A percentile compares a stretch with the other conserved stretches of the same genome.
phyloP scores from a whole-genome alignment of 2,329 filamentous ascomycete species.

The Fusarium sp. region DNA sequence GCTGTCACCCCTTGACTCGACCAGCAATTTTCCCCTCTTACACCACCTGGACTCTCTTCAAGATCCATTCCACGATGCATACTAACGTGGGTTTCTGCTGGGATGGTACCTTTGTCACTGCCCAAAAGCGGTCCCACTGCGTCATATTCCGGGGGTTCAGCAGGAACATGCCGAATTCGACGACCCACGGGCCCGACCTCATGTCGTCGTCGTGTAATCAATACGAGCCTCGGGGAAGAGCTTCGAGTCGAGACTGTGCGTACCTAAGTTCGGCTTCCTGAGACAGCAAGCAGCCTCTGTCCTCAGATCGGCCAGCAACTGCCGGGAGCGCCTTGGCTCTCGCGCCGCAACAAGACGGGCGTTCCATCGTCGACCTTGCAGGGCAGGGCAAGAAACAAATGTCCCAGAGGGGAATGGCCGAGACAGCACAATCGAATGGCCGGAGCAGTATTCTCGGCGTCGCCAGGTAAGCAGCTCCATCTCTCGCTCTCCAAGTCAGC shows the following conservation, averaged over 20 bases:
- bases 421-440: neutral
- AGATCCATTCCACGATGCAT: neutral
- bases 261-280: neutral
- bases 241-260: neutral
- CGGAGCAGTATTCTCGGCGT: neutral
- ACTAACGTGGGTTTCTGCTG: neutral
- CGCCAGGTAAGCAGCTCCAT: neutral
- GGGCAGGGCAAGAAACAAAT: neutral
- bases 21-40: neutral
- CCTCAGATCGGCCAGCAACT: neutral
- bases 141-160: conserved; percentile 1
- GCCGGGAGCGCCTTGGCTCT: neutral
- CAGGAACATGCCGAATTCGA: neutral
- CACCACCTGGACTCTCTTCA: neutral
- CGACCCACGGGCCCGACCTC: neutral
- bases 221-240: neutral
- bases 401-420: neutral
- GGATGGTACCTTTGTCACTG: neutral
- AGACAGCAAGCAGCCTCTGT: neutral
- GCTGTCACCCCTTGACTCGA: neutral
- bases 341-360: neutral
- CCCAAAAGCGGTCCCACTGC: conserved; percentile 4
- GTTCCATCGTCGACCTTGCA: neutral
- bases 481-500: conserved; percentile 1
- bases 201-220: conserved; percentile 3